Evolutionary conservation across 352 stramenopile species (phyloP), one percentile per base, ranked within the genome.

Genomic region (Phytophthora gonapodyides): DNA sequence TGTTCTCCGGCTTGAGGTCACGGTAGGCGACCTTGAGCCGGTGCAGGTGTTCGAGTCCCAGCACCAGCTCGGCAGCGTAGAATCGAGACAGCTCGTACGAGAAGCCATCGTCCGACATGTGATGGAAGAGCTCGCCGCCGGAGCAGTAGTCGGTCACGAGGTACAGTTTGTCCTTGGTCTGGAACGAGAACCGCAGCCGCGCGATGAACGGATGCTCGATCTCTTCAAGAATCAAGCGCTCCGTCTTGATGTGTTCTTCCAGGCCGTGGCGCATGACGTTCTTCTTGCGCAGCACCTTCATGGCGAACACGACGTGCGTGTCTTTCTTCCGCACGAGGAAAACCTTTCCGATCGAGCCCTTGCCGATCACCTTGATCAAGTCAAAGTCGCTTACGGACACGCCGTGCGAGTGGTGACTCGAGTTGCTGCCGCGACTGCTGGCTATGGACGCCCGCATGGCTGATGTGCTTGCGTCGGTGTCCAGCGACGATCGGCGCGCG

Each of bases 241-340:
- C 98, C 0, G 96, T 97, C 63, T 98, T 94, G 54, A 98, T 97
- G 51, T 99, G 95, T 64, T 98, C 89, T 41, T 98, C 83, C 24
- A 95, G 84, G 9, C 97, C 97, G 13, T 97, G 84, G 16, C 89
- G 84, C 54, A 99, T 71, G 31, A 99, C 80, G 41, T 96, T 88
- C 33, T 77, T 78, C 61, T 99, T 98, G 67, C 98, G 98, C 35
- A 99, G 97, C 35, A 99, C 91, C 73, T 99, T 99, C 96, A 99
- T 99, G 6, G 97, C 97, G 59, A 96, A 97, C 19, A 99, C 86
- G 19, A 93, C 76, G 38, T 87, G 73, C 15, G 94, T 98, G 52
- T 96, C 85, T 60, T 91, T 82, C 45, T 95, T 91, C 43, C 83
- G 77, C 31, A 95, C 88, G 9, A 97, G 70, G 42, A 97, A 87